Evolutionary conservation across 495 filamentous ascomycete species (phyloP), one percentile per base, ranked within the genome.

Genomic region (Pyrenula massariospora): DNA sequence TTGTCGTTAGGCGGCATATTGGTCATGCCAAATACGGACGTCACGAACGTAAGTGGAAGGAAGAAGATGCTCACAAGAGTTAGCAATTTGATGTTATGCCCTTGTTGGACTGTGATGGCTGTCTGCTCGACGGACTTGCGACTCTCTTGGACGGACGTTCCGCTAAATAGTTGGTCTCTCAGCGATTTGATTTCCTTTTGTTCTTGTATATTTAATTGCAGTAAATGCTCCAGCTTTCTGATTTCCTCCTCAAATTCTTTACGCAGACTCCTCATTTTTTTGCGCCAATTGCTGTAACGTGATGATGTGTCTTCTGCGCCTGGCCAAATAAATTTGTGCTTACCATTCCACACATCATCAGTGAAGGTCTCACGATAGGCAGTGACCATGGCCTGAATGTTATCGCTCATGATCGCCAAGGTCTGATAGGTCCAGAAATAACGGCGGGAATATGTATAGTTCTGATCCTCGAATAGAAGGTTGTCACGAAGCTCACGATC

Each of bases 361-460:
- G 69, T 78, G 59, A 82, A 81, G 5, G 69, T 73, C 22, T 70
- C 64, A 49, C 68, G 59, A 62, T 76, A 80, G 23, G 76, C 67
- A 42, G 68, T 60, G 8, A 76, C 66, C 65, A 80, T 79, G 22
- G 70, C 65, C 55, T 76, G 73, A 62, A 83, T 83, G 55, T 67
- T 72, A 23, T 80, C 73, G 58, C 79, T 81, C 63, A 83, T 73
- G 20, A 77, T 71, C 24, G 72, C 76, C 3, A 81, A 66, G 1
- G 78, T 79, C 59, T 80, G 78, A 58, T 73, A 75, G 12, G 75
- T 76, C 75, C 76, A 82, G 60, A 83, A 82, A 61, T 83, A 82
- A 22, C 76, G 71, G 3, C 77, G 68, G 1, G 76, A 78, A 63
- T 75, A 79, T 25, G 77, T 80, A 59, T 78, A 82, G 22, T 72